phyloP scores from a whole-genome alignment of 2,329 filamentous ascomycete genomes.

The Cyanodermella asteris region DNA sequence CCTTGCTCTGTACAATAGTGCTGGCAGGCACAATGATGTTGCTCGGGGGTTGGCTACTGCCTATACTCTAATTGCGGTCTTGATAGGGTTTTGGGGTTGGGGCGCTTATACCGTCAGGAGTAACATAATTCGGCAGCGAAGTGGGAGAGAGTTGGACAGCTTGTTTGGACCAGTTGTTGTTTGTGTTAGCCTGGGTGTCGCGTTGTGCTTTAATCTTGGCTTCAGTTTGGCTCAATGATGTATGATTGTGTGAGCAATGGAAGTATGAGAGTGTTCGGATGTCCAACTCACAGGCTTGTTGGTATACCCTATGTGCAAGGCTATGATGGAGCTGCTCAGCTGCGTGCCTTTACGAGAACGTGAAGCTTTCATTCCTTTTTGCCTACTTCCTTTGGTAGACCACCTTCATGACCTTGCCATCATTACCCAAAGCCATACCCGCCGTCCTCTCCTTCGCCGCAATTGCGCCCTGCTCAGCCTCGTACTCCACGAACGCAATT shows the following conservation, averaged over 20 bases:
- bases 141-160: conserved; percentile 84
- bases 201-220: conserved; percentile 67
- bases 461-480: conserved; percentile 71
- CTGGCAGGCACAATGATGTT: conserved; percentile 49
- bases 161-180: conserved; percentile 66
- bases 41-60: conserved; percentile 60
- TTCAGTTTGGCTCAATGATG: too few relatives aligned
- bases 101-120: conserved; percentile 55
- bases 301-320: too few relatives aligned
- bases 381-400: conserved; percentile 87
- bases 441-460: conserved; percentile 83
- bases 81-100: conserved; percentile 75
- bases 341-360: too few relatives aligned
- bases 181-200: conserved; percentile 54
- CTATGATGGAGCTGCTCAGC: too few relatives aligned
- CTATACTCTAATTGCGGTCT: conserved; percentile 62
- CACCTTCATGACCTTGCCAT: conserved; percentile 66
- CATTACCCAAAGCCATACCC: conserved; percentile 57
- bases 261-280: too few relatives aligned
- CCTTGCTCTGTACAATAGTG: conserved; percentile 72
- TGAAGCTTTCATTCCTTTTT: too few relatives aligned
- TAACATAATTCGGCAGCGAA: conserved; percentile 61
- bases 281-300: too few relatives aligned
- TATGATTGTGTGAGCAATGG: conserved; percentile 30
- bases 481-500: conserved; percentile 94